Evolutionary conservation across 2,329 filamentous ascomycete genomes (phyloP).

Genomic region (Penicillium sp.): DNA sequence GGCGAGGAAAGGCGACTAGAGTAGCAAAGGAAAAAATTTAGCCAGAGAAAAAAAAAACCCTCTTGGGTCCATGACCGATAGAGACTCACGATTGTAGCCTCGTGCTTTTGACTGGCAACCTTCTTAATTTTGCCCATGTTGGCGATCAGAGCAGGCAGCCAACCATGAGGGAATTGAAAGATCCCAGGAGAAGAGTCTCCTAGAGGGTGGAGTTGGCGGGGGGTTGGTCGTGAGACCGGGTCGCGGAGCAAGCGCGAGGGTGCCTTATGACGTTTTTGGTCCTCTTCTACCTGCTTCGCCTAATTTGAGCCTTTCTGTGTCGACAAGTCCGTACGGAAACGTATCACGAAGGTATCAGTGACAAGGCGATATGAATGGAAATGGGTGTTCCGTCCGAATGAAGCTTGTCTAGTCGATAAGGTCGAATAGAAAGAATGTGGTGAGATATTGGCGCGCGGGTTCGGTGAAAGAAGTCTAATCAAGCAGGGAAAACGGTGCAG

Average conservation of each 20-base stretch:
- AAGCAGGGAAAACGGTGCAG: constrained; percentile 43
- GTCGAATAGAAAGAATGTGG: constrained; percentile 20
- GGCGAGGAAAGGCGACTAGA: constrained; percentile 81
- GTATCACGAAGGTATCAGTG: neutral
- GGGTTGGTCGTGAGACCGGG: constrained; percentile 28
- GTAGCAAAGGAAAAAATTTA: constrained; percentile 18
- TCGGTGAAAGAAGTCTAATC: constrained; percentile 23
- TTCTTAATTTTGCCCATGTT: constrained; percentile 56
- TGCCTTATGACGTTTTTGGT: constrained; percentile 42
- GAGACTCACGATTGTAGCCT: constrained; percentile 50
- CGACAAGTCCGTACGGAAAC: neutral
- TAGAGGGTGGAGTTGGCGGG: constrained; percentile 22
- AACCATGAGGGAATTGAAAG: constrained; percentile 41
- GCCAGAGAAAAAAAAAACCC: constrained; percentile 6
- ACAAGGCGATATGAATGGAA: neutral
- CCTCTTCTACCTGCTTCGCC: constrained; percentile 27
- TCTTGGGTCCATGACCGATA: constrained; percentile 6
- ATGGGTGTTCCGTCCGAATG: neutral
- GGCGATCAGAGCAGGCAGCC: constrained; percentile 31
- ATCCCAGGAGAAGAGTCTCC: constrained; percentile 30
- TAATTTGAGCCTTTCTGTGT: constrained; percentile 22
- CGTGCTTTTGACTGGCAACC: constrained; percentile 53
- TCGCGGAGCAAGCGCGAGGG: constrained; percentile 32
- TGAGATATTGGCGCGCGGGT: constrained; percentile 23
- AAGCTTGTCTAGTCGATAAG: constrained; percentile 4